Base-by-base conservation (phyloP, 306 rosid species). In the Citrullus colocynthis region DNA sequence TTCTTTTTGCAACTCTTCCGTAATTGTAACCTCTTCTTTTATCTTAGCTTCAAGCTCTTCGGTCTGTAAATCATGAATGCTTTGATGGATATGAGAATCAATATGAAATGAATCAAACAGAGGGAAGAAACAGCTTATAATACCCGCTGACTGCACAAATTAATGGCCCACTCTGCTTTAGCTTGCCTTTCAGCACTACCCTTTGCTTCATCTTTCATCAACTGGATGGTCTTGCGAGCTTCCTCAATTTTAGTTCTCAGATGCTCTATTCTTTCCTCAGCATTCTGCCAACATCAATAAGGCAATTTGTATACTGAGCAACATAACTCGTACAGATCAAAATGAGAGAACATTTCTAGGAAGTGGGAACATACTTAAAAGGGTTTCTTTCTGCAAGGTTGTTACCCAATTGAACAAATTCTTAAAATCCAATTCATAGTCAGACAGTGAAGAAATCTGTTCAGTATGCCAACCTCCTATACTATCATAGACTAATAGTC, bases 111-210 rank as follows among this genome's bases (percentile, higher is more conserved):
- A 58, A 20, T 24, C n/a, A 67, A 70, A 49, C 58, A 52, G 57
- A 36, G 18, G 20, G 39, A 4, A 67, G 13, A 52, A 54, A 3
- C 15, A 49, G 16, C 20, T 42, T 70, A 60, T 32, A 44, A 72
- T 87, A 90, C 98, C 88, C 91, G 77, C 9, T 70, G 79, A 64
- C 78, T 85, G 84, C 93, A 87, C 74, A 93, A 79, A 77, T 77
- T 81, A 82, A 93, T 86, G 64, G 89, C 87, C 89, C 96, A 85
- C 83, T 88, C 86, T 12, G 98, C 98, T 88, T 88, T 91, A 28
- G 87, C 59, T 7, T 70, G 87, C 74, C 85, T 87, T 17, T 86
- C 88, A 54, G 59, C 32, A 59, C 77, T 82, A 1, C 83, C 90
- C 80, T 85, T 83, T 6, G 85, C 84, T 79, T 93, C 93, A 78